A percentile compares a stretch with the other conserved stretches of the same genome.
Conservation (phyloP, 139 green algal species). For the Chlorokybus atmophyticus region DNA sequence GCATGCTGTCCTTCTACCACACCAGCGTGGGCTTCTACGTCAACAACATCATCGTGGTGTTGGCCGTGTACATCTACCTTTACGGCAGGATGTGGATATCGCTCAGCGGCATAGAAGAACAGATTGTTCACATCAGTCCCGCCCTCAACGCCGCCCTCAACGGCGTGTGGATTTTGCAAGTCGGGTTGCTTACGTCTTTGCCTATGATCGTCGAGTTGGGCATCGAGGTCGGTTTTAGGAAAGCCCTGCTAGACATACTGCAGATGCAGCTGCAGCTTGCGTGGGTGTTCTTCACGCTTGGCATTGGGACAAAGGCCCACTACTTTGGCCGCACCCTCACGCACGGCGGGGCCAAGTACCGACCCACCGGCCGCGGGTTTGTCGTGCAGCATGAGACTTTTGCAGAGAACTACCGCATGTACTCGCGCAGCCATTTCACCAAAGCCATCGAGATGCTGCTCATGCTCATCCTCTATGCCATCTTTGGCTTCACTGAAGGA, state of each 20-base stretch:
- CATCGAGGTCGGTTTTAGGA: conserved; percentile 23
- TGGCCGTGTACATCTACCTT: conserved; percentile 29
- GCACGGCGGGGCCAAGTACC: conserved; percentile 47
- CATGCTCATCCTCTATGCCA: conserved; percentile 18
- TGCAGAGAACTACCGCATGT: conserved; percentile 20
- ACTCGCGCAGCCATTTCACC: conserved; percentile 24
- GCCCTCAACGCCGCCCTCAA: conserved; percentile 13
- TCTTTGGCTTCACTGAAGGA: conserved; percentile 1
- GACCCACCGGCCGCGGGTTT: conserved; percentile 67
- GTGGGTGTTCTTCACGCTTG: conserved; percentile 34
- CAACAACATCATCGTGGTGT: conserved; percentile 41
- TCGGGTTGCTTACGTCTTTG: conserved; percentile 28
- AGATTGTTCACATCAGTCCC: background rate
- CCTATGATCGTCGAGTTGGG: conserved; percentile 29
- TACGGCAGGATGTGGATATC: conserved; percentile 23
- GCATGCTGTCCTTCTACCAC: conserved; percentile 59
- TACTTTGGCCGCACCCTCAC: conserved; percentile 46
- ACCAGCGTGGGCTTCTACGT: conserved; percentile 54
- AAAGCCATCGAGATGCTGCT: conserved; percentile 23
- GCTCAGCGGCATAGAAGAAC: conserved; percentile 6
- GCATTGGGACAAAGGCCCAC: conserved; percentile 44
- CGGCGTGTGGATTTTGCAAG: conserved; percentile 21
- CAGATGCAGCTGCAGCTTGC: conserved; percentile 12
- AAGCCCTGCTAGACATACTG: conserved; percentile 1
- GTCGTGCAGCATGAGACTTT: conserved; percentile 43